These are phyloP conservation scores for Gnomoniopsis sp. DNA, from an alignment of 2,329 filamentous ascomycete genomes.

Conservation along the genomic window DNA sequence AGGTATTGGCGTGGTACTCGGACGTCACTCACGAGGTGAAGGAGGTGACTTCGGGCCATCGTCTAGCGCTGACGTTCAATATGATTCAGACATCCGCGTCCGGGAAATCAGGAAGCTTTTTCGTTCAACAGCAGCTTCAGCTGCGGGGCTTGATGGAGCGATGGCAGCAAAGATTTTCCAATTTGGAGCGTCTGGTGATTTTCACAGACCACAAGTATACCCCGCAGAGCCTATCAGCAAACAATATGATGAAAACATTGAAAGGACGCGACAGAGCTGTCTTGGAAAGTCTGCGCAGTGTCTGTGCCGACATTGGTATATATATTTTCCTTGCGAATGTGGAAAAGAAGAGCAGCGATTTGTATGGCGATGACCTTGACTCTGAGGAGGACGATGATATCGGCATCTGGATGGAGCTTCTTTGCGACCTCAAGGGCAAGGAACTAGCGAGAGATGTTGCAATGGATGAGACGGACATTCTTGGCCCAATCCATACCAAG, in stretches of 20 bases:
- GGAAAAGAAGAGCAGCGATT: conserved; percentile 15
- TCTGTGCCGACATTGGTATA: conserved; percentile 16
- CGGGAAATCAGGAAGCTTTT: conserved; percentile 16
- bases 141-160: conserved; percentile 16
- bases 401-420: not conserved
- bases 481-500: conserved; percentile 12
- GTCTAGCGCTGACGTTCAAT: conserved; percentile 47
- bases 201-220: conserved; percentile 26
- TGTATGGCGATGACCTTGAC: not conserved
- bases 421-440: conserved; percentile 4
- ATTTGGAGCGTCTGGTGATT: conserved; percentile 4
- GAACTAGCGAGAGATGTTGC: not conserved
- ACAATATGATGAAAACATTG: conserved; percentile 17
- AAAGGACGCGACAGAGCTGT: conserved; percentile 23
- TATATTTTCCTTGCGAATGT: conserved; percentile 21
- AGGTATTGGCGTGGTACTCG: conserved; percentile 40
- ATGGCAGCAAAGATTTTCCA: conserved; percentile 6
- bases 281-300: conserved; percentile 17
- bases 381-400: conserved; percentile 1
- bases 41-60: conserved; percentile 38
- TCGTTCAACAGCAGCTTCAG: conserved; percentile 13
- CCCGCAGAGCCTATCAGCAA: conserved; percentile 19
- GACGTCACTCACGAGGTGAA: conserved; percentile 46
- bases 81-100: conserved; percentile 30
- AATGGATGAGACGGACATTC: conserved; percentile 12